phyloP scores from a whole-genome alignment of 2,329 filamentous ascomycete genomes.

The Tympanopsis confertula region DNA sequence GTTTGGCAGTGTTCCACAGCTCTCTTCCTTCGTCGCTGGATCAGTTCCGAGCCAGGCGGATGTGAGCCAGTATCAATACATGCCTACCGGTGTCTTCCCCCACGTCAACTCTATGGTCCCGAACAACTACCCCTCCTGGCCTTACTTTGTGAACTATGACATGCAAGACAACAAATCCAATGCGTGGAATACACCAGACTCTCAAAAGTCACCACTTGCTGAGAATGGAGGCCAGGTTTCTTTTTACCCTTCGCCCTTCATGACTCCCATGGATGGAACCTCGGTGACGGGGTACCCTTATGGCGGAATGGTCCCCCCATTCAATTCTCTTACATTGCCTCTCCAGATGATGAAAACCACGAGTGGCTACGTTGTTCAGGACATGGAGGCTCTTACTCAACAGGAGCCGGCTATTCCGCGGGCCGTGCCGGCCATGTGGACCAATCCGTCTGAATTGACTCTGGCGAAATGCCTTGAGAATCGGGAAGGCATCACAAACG shows the following conservation, averaged over 20 bases:
- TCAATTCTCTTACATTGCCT: no score
- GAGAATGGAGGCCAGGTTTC: no score
- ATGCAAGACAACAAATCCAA: neutral
- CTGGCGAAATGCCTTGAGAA: slow-evolving; percentile 57
- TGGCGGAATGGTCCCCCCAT: no score
- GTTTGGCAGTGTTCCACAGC: slow-evolving; percentile 15
- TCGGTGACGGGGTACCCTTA: no score
- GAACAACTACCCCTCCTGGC: no score
- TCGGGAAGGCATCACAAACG: slow-evolving; percentile 56
- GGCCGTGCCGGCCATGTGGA: slow-evolving; percentile 44
- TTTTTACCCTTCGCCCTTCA: no score
- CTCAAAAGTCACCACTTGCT: no score
- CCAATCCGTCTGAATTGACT: slow-evolving; percentile 46
- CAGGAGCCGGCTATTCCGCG: slow-evolving; percentile 49
- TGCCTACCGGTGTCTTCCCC: slow-evolving; percentile 20
- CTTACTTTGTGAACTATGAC: neutral
- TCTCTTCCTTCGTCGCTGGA: slow-evolving; percentile 14
- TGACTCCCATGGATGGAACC: no score
- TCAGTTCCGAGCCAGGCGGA: slow-evolving; percentile 17
- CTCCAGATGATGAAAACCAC: neutral
- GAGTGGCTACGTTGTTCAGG: slow-evolving; percentile 6
- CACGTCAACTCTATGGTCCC: neutral
- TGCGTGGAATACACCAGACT: no score
- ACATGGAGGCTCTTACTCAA: slow-evolving; percentile 30
- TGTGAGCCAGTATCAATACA: slow-evolving; percentile 19